Evolutionary conservation across 1,139 yeast genomes (phyloP).

Genomic region (Zygoascus meyerae): DNA sequence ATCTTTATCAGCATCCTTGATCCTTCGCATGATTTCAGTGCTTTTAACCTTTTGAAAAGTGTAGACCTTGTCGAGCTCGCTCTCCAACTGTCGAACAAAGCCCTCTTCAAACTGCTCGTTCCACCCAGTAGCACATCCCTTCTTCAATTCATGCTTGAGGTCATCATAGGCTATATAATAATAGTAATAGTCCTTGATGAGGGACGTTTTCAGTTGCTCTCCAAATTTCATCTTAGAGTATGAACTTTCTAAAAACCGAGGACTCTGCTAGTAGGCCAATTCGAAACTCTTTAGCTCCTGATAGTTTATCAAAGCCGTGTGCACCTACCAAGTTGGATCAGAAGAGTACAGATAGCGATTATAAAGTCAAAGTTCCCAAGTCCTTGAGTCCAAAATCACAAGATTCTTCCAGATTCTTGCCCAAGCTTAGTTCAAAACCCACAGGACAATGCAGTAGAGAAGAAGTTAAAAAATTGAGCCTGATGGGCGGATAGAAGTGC

Average conservation of each 20-base stretch:
- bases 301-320: too few relatives aligned
- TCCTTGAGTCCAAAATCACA: too few relatives aligned
- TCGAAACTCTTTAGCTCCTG: too few relatives aligned
- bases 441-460: too few relatives aligned
- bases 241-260: neutral
- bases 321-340: neutral
- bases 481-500: too few relatives aligned
- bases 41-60: constrained; percentile 84
- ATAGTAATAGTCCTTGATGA: constrained; percentile 65
- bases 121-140: constrained; percentile 64
- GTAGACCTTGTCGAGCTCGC: constrained; percentile 84
- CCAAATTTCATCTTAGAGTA: constrained; percentile 36
- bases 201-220: constrained; percentile 38
- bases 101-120: constrained; percentile 70
- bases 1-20: constrained; percentile 68
- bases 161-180: constrained; percentile 90
- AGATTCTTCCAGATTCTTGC: too few relatives aligned
- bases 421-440: too few relatives aligned
- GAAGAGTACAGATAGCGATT: neutral
- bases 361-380: too few relatives aligned
- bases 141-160: constrained; percentile 71
- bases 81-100: constrained; percentile 66
- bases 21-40: constrained; percentile 74
- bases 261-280: too few relatives aligned
- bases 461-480: too few relatives aligned